Base-by-base conservation (phyloP, 192 early-diverging fungal species). In the Coemansia sp. region DNA sequence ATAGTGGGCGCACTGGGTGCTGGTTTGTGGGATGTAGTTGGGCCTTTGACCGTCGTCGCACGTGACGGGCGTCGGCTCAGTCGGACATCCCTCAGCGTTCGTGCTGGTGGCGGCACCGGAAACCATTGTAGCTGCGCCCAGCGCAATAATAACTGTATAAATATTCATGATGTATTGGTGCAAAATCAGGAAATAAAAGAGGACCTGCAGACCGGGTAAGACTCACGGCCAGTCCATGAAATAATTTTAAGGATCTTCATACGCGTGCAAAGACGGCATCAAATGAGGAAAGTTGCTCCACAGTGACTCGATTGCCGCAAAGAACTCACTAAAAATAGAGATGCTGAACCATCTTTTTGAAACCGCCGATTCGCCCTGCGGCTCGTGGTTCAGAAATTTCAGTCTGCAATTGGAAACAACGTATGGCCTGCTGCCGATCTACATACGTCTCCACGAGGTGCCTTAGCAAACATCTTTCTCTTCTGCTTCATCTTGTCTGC, bases 1-100 rank as follows among this genome's bases (percentile, higher is more conserved):
- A 41, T 74, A 80, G 48, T 80, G 72, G 4, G 77, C 72, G 37
- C 77, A 80, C 25, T 74, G 21, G 10, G 64, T 12, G 49, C 65
- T 67, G 65, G 7, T 74, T 14, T 70, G 65, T 19, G 72, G 32
- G 23, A 74, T 65, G 65, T 80, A 80, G 14, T 47, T 25, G 4
- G 68, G 23, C 3, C 24, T 15, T 52, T 71, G 60, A 23, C 77
- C 77, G 15, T 55, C 52, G 19, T 62, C 48, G 59, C 77, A 80
- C 17, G 64, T 53, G 45, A 72, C 51, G 55, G 59, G 37, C 7
- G 19, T n/a, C 8, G 67, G 70, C 10, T 49, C 60, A 17, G 37
- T 38, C 11, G 69, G 69, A 48, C 75, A 77, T 35, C 61, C 62
- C 22, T 57, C 58, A 25, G 32, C 47, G 48, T 15, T 21, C 1